phyloP scores from a whole-genome alignment of 139 green algal species.

The Zygnema circumcarinatum region DNA sequence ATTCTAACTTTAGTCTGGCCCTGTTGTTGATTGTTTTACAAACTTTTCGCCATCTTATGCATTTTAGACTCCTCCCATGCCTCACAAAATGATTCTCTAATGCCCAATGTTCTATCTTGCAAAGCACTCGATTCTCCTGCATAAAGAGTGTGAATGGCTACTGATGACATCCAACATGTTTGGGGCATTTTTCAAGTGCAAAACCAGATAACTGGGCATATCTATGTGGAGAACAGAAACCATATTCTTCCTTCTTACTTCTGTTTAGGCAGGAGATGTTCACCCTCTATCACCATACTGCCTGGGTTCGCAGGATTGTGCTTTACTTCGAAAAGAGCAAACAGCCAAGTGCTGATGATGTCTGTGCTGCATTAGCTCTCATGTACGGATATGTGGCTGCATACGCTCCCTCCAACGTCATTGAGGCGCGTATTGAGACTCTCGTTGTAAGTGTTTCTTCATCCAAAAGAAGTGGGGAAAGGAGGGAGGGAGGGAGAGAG shows the following conservation, averaged over 20 bases:
- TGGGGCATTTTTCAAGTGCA: neutral
- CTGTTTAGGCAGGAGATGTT: neutral
- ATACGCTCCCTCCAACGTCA: conserved; percentile 26
- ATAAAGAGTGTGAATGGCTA: too few relatives aligned
- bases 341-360: conserved; percentile 30
- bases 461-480: too few relatives aligned
- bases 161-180: neutral
- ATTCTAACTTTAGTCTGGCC: too few relatives aligned
- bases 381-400: conserved; percentile 29
- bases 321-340: conserved; percentile 26
- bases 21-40: too few relatives aligned
- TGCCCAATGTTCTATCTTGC: too few relatives aligned
- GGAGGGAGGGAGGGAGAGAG: too few relatives aligned
- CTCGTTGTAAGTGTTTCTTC: conserved; percentile 34
- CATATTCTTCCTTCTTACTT: neutral
- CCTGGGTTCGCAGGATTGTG: neutral
- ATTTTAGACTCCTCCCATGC: neutral
- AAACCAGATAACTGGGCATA: neutral
- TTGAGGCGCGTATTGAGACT: conserved; percentile 24
- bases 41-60: too few relatives aligned
- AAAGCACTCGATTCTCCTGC: too few relatives aligned
- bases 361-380: conserved; percentile 4
- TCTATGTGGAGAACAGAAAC: too few relatives aligned
- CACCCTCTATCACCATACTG: neutral
- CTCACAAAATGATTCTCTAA: too few relatives aligned